phyloP scores from a whole-genome alignment of 495 filamentous ascomycete genomes.

The Penicillium manginii region DNA sequence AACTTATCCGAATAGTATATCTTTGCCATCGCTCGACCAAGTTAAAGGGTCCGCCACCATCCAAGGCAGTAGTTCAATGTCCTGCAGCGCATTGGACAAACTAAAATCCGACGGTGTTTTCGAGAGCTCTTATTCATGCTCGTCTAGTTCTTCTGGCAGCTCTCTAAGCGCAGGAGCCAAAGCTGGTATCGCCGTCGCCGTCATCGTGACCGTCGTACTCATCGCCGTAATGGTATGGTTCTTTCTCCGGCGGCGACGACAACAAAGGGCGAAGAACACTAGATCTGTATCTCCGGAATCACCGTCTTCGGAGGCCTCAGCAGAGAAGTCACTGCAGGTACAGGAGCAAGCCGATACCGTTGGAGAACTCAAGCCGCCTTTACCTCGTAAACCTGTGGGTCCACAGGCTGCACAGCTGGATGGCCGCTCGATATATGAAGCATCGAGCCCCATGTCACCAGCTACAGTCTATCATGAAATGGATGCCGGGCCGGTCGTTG shows the following conservation, averaged over 20 bases:
- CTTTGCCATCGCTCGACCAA: conserved; percentile 28
- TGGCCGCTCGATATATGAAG: conserved; percentile 26
- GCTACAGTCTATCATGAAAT: conserved; percentile 24
- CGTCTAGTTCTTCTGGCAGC: conserved; percentile 2
- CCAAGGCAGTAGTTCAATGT: conserved; percentile 22
- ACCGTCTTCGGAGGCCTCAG: neutral
- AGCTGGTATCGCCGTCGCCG: conserved; percentile 36
- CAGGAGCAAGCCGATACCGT: neutral
- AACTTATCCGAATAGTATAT: conserved; percentile 23
- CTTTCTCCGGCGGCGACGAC: conserved; percentile 21
- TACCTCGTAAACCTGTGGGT: conserved; percentile 24
- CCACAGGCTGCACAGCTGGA: conserved; percentile 19
- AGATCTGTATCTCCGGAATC: neutral
- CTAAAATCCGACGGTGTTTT: conserved; percentile 24
- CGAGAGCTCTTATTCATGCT: conserved; percentile 27
- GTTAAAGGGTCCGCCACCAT: conserved; percentile 32
- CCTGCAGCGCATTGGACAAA: conserved; percentile 25
- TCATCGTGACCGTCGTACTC: conserved; percentile 32
- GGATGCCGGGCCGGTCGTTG: conserved; percentile 24
- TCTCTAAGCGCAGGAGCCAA: conserved; percentile 34
- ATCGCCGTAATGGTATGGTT: conserved; percentile 31
- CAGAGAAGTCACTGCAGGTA: conserved; percentile 4
- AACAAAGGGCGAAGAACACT: conserved; percentile 3
- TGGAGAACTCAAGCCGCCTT: neutral
- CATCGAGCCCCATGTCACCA: conserved; percentile 10